Evolutionary conservation across 169 alveolate genomes (phyloP).

Genomic region (Cyclospora cayetanensis): DNA sequence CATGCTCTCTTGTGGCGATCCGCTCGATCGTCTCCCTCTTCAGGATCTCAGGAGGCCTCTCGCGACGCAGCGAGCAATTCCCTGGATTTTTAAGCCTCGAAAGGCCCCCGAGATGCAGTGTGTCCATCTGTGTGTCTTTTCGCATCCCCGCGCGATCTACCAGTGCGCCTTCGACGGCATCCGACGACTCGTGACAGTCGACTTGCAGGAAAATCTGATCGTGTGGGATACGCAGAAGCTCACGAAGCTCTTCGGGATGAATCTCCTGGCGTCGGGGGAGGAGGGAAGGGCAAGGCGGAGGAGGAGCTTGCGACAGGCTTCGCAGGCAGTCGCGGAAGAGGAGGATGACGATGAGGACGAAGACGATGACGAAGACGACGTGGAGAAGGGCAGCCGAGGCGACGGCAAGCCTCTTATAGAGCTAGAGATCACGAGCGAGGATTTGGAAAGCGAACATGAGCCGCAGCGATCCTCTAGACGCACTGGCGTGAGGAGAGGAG

Average conservation of each 20-base stretch:
- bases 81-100: background rate
- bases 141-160: constrained; percentile 46
- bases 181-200: constrained; percentile 69
- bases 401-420: too few relatives aligned
- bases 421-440: too few relatives aligned
- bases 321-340: constrained; percentile 20
- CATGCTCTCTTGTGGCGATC: constrained; percentile 1
- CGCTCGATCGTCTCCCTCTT: constrained; percentile 38
- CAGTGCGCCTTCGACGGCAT: constrained; percentile 67
- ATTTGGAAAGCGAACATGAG: background rate
- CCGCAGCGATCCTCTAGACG: background rate
- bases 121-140: constrained; percentile 11
- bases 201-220: constrained; percentile 55
- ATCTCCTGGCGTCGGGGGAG: constrained; percentile 33
- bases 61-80: background rate
- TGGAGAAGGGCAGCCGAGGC: background rate
- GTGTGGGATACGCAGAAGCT: constrained; percentile 66
- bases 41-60: constrained; percentile 12
- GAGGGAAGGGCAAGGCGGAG: too few relatives aligned
- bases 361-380: background rate
- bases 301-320: background rate
- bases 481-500: background rate
- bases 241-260: constrained; percentile 58
- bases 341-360: background rate
- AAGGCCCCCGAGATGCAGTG: constrained; percentile 19